These are phyloP conservation scores for Fusarium acutatum DNA, from an alignment of 2,329 filamentous ascomycete species.

Conservation along the genomic window DNA sequence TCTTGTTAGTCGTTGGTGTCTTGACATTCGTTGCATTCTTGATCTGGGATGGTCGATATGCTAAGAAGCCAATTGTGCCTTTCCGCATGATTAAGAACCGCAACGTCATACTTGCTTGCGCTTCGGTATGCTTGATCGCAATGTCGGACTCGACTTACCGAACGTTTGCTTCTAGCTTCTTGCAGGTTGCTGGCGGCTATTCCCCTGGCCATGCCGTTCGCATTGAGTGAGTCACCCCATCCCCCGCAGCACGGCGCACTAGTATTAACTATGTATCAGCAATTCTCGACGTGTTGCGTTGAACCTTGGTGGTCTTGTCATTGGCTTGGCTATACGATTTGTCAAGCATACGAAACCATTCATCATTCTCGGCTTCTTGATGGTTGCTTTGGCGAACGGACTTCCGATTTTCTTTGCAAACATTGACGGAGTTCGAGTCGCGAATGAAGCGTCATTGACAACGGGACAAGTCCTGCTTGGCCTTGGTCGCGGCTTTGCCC, in stretches of 20 bases:
- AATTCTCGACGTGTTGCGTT: conserved; percentile 40
- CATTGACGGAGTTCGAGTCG: not conserved
- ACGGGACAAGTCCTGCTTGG: conserved; percentile 42
- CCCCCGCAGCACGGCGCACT: not conserved
- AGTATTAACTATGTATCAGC: not conserved
- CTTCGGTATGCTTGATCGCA: conserved; percentile 45
- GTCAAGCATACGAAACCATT: not conserved
- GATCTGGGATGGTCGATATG: conserved; percentile 49
- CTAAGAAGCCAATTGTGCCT: conserved; percentile 49
- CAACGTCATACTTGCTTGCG: conserved; percentile 49
- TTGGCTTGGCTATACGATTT: conserved; percentile 44
- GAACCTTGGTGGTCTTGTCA: conserved; percentile 38
- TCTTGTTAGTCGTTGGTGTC: conserved; percentile 32
- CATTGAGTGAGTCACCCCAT: conserved; percentile 39
- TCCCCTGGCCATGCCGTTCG: conserved; percentile 46
- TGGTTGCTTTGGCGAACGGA: not conserved
- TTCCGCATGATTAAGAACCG: conserved; percentile 47
- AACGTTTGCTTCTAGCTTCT: conserved; percentile 49
- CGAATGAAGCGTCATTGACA: conserved; percentile 35
- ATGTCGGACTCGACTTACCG: conserved; percentile 47
- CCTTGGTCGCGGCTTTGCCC: conserved; percentile 39
- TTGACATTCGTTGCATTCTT: conserved; percentile 39
- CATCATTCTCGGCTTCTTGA: not conserved
- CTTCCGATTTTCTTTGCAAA: conserved; percentile 8
- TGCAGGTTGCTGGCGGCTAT: conserved; percentile 48